phyloP scores from a whole-genome alignment of 1,139 yeast genomes.

The Candida neerlandica region DNA sequence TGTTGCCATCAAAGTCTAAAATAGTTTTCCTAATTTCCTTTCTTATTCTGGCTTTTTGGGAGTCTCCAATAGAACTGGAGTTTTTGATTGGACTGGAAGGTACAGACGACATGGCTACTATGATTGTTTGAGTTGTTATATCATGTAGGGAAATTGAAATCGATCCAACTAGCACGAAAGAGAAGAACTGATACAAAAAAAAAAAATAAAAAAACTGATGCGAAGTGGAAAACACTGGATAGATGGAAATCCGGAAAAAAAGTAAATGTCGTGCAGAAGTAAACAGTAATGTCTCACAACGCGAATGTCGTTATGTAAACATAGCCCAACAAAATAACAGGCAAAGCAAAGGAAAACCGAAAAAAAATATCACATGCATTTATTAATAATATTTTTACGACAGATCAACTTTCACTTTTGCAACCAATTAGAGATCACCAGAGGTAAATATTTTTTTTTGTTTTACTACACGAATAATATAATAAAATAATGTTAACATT shows the following conservation, averaged over 20 bases:
- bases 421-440: background rate
- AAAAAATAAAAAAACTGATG: background rate
- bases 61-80: background rate
- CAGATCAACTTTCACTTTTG: background rate
- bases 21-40: slow-evolving; percentile 22
- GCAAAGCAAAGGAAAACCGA: background rate
- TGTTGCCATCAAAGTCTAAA: slow-evolving; percentile 27
- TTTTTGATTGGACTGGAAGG: slow-evolving; percentile 3
- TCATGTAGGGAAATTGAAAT: background rate
- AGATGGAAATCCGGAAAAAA: background rate
- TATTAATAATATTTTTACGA: background rate
- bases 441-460: no score
- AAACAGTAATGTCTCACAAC: background rate
- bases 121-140: background rate
- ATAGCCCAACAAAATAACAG: background rate
- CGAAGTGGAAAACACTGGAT: background rate
- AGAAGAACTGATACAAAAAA: background rate
- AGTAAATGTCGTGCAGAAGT: background rate
- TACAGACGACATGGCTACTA: slow-evolving; percentile 1
- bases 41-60: slow-evolving; percentile 7
- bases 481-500: background rate
- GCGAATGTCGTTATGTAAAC: background rate
- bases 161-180: background rate
- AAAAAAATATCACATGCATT: background rate
- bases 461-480: background rate